Conservation (phyloP, 768 basidiomycete genomes). For the Xanthoconium stramineum region DNA sequence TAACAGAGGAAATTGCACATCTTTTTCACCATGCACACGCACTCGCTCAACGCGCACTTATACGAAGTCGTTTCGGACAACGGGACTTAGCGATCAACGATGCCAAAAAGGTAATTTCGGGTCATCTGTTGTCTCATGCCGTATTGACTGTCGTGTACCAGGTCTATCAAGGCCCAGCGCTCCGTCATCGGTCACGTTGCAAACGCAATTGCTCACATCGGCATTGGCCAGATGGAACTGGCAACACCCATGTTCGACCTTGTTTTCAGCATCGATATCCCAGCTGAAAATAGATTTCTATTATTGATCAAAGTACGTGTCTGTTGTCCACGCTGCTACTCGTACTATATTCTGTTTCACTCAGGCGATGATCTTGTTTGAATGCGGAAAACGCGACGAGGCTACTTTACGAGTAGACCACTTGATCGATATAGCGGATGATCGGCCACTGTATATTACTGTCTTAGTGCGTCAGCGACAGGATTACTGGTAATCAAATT, state of each 20-base stretch:
- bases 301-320: neutral
- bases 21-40: neutral
- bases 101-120: neutral
- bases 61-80: neutral
- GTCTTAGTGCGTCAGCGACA: too few species aligned
- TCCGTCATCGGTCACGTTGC: neutral
- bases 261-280: neutral
- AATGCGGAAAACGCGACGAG: too few species aligned
- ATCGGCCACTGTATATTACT: neutral
- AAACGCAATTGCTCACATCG: neutral
- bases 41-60: neutral
- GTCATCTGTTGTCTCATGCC: neutral
- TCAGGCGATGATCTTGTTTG: too few species aligned
- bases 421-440: neutral
- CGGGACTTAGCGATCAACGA: neutral
- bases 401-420: neutral
- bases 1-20: neutral
- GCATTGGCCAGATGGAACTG: neutral
- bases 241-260: neutral
- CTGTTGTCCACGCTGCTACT: neutral
- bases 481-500: too few species aligned
- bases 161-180: neutral
- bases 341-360: too few species aligned
- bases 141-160: neutral
- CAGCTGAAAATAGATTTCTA: neutral